These are phyloP conservation scores for Casuarina glauca DNA, from an alignment of 306 rosid genomes.

Conservation along the genomic window DNA sequence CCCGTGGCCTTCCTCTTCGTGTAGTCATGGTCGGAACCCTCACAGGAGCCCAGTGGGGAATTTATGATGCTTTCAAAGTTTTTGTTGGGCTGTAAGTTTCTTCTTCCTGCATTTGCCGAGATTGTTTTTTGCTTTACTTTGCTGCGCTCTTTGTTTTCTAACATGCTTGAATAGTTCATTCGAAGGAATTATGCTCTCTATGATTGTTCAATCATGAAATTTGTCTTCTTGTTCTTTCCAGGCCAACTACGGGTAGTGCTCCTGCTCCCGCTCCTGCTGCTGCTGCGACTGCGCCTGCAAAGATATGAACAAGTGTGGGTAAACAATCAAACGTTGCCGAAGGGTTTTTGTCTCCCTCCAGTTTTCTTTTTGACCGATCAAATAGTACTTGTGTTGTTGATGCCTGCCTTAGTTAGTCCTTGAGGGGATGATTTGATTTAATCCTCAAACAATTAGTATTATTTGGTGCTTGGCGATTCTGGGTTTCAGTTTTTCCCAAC, in stretches of 20 bases:
- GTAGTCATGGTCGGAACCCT: constrained; percentile 78
- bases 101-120: not conserved
- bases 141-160: not conserved
- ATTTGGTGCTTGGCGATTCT: no score
- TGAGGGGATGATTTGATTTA: constrained; percentile 29
- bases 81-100: constrained; percentile 68
- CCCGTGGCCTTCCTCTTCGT: constrained; percentile 87
- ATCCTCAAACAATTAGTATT: not conserved
- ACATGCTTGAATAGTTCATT: not conserved
- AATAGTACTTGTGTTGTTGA: no score
- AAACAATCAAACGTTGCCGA: constrained; percentile 5
- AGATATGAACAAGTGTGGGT: constrained; percentile 26
- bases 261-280: constrained; percentile 16
- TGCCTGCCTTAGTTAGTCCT: constrained; percentile 3
- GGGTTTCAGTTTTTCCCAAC: no score
- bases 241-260: constrained; percentile 77
- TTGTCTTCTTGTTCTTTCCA: constrained; percentile 15
- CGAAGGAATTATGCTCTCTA: not conserved
- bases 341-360: not conserved
- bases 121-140: not conserved
- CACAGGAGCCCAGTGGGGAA: constrained; percentile 67
- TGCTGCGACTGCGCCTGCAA: constrained; percentile 18
- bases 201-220: not conserved
- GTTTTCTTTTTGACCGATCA: constrained; percentile 13
- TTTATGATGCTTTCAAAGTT: constrained; percentile 73